Percentiles rank a stretch among this genome's conserved stretches.
Evolutionary conservation across 805 yeast species (phyloP).

Genomic region (Schizosaccharomyces osmophilus): DNA sequence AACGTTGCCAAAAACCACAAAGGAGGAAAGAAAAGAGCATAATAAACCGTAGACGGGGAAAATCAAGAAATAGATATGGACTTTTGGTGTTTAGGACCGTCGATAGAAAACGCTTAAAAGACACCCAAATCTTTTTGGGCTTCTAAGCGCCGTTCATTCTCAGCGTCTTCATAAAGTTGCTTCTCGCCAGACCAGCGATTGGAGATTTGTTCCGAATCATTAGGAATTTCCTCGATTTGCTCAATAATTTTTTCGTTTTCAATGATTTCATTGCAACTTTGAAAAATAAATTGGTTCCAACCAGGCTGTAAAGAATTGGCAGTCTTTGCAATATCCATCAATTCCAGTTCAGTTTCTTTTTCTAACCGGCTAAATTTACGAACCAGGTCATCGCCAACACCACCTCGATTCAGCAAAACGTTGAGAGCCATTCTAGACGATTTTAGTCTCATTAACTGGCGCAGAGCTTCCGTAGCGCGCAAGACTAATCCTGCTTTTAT

Average conservation of each 20-base stretch:
- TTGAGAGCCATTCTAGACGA: constrained; percentile 51
- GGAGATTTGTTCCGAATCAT: not conserved
- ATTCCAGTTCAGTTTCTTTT: constrained; percentile 58
- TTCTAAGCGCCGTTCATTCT: not conserved
- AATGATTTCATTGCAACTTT: constrained; percentile 66
- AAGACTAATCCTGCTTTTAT: constrained; percentile 41
- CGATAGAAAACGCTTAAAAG: not conserved
- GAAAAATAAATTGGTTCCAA: constrained; percentile 58
- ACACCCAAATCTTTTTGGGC: not conserved
- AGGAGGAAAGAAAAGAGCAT: no score
- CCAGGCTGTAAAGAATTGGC: constrained; percentile 51
- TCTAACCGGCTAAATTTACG: constrained; percentile 56
- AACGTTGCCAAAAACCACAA: no score
- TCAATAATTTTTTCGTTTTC: constrained; percentile 70
- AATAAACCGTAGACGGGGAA: no score
- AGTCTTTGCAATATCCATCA: constrained; percentile 50
- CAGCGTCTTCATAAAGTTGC: not conserved
- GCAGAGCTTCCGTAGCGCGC: constrained; percentile 69
- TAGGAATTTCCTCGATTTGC: not conserved
- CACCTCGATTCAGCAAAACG: constrained; percentile 59
- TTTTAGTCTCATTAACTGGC: constrained; percentile 58
- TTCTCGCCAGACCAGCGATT: not conserved
- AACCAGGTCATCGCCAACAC: constrained; percentile 73
- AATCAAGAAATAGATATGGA: no score
- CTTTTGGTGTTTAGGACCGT: no score